Evolutionary conservation across 1,284 basidiomycete genomes (phyloP), one percentile per base, ranked within the genome.

Genomic region (Irpex rosettiformis): DNA sequence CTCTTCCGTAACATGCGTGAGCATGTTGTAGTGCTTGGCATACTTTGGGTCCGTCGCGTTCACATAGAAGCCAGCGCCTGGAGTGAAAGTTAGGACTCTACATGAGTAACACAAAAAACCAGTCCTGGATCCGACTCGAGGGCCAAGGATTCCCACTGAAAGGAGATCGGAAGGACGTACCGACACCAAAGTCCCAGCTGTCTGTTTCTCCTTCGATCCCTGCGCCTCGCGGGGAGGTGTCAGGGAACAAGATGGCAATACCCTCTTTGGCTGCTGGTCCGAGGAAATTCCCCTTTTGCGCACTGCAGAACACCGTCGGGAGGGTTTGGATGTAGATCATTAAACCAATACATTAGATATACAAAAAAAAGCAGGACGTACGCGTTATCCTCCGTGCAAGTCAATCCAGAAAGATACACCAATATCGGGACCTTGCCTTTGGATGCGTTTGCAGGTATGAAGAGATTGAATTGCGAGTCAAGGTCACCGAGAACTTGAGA

Each of bases 361-460:
- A 27, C 11, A 0, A 18, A 22, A 45, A 8, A 18, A 45, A 45
- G 10, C 10, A 51, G 22, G 27, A 66, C 81, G 59, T 67, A 91
- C 89, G 88, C 96, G 60, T 93, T 98, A 72, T 98, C 96, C 72
- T 98, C 97, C 13, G 88, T 98, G 75, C 97, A 99, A 0, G 93
- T 95, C 58, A 99, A 73, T 2, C 96, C 96, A 2, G 96, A 88
- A 51, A 99, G 88, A 73, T 94, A 99, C 66, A 93, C 83, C 6
- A 99, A 78, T 2, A 96, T 77, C 0, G 96, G 95, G 0, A 89
- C 91, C 62, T 90, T 87, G 62, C 71, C 68, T 40, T 74, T 67
- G 53, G 75, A 65, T 1, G 88, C 83, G 54, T 82, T 80, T 21
- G 81, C 78, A 2, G 97, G 96, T 1, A 98, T 69, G 74, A 92